phyloP scores from a whole-genome alignment of 306 rosid genomes.

The Quercus aquifolioides region DNA sequence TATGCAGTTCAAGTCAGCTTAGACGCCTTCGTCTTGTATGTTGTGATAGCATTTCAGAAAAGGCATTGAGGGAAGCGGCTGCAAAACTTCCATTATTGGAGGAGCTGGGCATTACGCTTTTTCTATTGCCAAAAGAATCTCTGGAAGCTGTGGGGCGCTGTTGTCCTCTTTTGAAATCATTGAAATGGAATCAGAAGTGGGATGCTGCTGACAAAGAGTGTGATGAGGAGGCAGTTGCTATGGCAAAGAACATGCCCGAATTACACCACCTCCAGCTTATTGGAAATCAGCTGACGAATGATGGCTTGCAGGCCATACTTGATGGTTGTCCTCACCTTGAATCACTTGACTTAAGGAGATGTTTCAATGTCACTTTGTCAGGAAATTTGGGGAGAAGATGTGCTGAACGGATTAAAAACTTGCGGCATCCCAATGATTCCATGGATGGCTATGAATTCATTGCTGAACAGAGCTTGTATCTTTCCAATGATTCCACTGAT shows the following conservation, averaged over 20 bases:
- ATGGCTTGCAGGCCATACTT: conserved; percentile 2
- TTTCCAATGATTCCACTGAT: too few relatives aligned
- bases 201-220: not conserved
- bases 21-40: conserved; percentile 33
- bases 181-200: conserved; percentile 39
- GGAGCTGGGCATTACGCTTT: conserved; percentile 47
- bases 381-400: conserved; percentile 33
- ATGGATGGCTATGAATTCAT: conserved; percentile 32
- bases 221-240: conserved; percentile 46
- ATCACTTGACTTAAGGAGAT: conserved; percentile 6
- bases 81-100: conserved; percentile 56
- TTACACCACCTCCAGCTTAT: not conserved
- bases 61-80: conserved; percentile 41
- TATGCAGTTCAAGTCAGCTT: conserved; percentile 44
- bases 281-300: not conserved
- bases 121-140: conserved; percentile 23
- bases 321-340: conserved; percentile 5
- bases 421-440: conserved; percentile 40
- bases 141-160: conserved; percentile 42
- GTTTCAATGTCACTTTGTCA: conserved; percentile 38
- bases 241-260: not conserved
- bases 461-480: conserved; percentile 15
- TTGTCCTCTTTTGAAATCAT: conserved; percentile 46
- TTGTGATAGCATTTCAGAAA: conserved; percentile 39
- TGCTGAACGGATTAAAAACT: not conserved